Evolutionary conservation across 192 early-diverging fungal genomes (phyloP).

Genomic region (Gamsiella multidivaricata): DNA sequence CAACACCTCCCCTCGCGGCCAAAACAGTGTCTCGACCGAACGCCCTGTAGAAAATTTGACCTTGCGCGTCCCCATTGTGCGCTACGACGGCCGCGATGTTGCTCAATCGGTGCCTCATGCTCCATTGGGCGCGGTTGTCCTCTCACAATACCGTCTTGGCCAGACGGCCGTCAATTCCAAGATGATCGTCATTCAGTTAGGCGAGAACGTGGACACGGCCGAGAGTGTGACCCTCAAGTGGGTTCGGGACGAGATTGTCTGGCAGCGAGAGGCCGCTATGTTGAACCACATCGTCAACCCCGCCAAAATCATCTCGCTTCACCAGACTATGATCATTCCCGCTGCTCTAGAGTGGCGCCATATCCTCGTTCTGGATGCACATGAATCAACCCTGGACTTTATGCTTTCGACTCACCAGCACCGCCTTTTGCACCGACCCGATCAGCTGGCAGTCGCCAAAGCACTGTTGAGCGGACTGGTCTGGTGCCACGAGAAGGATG

Average conservation of each 20-base stretch:
- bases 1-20: conserved; percentile 36
- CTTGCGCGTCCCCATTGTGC: conserved; percentile 48
- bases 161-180: conserved; percentile 39
- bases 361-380: conserved; percentile 45
- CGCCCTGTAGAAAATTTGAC: conserved; percentile 48
- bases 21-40: conserved; percentile 38
- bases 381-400: conserved; percentile 48
- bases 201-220: conserved; percentile 51
- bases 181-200: conserved; percentile 50
- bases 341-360: conserved; percentile 53
- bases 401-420: conserved; percentile 20
- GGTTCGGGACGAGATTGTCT: conserved; percentile 54
- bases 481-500: conserved; percentile 54
- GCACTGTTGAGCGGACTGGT: conserved; percentile 42
- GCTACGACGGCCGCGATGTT: conserved; percentile 49
- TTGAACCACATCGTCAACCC: conserved; percentile 55
- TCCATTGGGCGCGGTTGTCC: conserved; percentile 42
- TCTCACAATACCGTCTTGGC: conserved; percentile 52
- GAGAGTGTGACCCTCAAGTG: conserved; percentile 53
- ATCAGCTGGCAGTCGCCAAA: conserved; percentile 29
- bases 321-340: conserved; percentile 55
- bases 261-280: conserved; percentile 54
- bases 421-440: conserved; percentile 26
- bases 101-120: conserved; percentile 40
- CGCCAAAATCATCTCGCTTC: conserved; percentile 48